A percentile compares a stretch with the other conserved stretches of the same genome.
phyloP scores from a whole-genome alignment of 2,329 filamentous ascomycete genomes.

The Hymenoscyphus occultus region DNA sequence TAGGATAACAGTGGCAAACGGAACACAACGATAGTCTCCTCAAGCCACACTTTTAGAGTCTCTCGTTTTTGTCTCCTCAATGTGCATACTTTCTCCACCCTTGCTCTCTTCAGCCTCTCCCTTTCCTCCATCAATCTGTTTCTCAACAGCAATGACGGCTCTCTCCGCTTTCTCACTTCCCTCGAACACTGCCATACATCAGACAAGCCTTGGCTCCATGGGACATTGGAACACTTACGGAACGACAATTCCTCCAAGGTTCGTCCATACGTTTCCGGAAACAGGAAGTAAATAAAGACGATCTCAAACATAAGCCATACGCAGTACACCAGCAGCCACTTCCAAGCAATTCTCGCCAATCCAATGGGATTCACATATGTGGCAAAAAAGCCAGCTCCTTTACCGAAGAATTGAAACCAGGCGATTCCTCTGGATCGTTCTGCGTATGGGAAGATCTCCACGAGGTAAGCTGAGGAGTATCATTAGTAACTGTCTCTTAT shows the following conservation, averaged over 20 bases:
- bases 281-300: conserved; percentile 44
- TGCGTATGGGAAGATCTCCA: conserved; percentile 58
- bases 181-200: conserved; percentile 36
- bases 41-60: neutral
- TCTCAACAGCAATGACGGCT: conserved; percentile 39
- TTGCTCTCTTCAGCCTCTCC: conserved; percentile 6
- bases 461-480: conserved; percentile 45
- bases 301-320: conserved; percentile 43
- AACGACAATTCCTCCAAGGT: conserved; percentile 48
- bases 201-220: neutral
- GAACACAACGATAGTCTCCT: neutral
- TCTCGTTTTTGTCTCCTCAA: conserved; percentile 2
- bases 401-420: conserved; percentile 33
- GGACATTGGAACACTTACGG: conserved; percentile 35
- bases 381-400: conserved; percentile 46
- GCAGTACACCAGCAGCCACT: conserved; percentile 44
- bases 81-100: conserved; percentile 5
- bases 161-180: conserved; percentile 38
- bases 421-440: conserved; percentile 25
- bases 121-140: conserved; percentile 34
- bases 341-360: conserved; percentile 42
- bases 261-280: conserved; percentile 44
- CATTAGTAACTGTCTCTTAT: neutral
- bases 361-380: conserved; percentile 47
- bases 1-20: too few species aligned